Evolutionary conservation across 345 rosid genomes (phyloP).

Genomic region (Adansonia digitata): DNA sequence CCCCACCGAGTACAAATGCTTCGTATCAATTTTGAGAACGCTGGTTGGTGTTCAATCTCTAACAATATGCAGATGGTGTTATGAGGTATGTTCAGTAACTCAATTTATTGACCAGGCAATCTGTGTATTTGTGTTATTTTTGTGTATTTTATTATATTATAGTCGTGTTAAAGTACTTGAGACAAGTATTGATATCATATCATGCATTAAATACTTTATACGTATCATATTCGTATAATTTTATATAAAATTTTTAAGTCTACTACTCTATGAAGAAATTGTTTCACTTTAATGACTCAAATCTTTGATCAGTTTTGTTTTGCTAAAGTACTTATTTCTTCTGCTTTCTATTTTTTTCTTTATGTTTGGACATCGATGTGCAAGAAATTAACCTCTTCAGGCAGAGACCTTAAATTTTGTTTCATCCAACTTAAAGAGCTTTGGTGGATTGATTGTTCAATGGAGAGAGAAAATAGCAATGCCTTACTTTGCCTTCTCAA

Average conservation of each 20-base stretch:
- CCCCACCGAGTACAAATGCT: not conserved
- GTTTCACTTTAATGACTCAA: not conserved
- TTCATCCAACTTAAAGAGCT: not conserved
- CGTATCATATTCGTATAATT: no score
- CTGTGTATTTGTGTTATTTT: no score
- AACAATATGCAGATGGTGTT: not conserved
- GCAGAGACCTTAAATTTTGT: not conserved
- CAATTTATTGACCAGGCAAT: no score
- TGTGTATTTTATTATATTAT: no score
- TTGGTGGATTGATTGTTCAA: constrained; percentile 1
- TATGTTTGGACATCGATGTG: not conserved
- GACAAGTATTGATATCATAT: no score
- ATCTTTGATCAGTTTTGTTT: not conserved
- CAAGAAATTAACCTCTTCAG: not conserved
- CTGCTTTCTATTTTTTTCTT: not conserved
- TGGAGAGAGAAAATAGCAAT: not conserved
- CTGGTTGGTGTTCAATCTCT: not conserved
- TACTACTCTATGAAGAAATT: no score
- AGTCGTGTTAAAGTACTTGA: no score
- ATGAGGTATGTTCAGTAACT: not conserved
- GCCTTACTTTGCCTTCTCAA: not conserved
- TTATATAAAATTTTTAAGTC: no score
- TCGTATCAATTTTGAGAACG: not conserved
- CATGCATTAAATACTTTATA: no score
- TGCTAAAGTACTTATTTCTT: no score